Conservation (phyloP, 257 asterid genomes). For the Solanum etuberosum region DNA sequence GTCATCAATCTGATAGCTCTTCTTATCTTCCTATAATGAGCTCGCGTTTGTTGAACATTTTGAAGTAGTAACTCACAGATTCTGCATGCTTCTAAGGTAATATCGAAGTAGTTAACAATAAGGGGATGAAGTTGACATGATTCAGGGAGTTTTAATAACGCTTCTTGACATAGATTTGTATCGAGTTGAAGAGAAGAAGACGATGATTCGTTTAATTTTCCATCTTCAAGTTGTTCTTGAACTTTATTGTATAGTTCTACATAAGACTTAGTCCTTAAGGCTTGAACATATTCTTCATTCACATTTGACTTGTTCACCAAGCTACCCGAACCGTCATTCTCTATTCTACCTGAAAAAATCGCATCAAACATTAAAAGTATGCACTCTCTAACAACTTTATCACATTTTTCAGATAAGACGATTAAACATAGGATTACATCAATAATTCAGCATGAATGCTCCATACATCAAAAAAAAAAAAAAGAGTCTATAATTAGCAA, state of each 20-base stretch:
- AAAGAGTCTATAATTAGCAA: neutral
- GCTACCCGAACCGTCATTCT: conserved; percentile 5
- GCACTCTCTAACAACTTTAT: neutral
- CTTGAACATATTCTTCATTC: conserved; percentile 49
- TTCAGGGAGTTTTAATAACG: conserved; percentile 11
- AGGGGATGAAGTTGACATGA: conserved; percentile 19
- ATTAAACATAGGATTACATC: neutral
- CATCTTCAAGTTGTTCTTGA: conserved; percentile 20
- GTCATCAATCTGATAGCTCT: conserved; percentile 12
- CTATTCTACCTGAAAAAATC: conserved; percentile 19
- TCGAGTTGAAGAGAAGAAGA: conserved; percentile 13
- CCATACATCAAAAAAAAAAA: neutral
- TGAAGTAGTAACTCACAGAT: conserved; percentile 44
- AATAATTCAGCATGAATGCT: neutral
- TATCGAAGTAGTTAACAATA: conserved; percentile 35
- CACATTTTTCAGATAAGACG: neutral
- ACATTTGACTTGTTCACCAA: conserved; percentile 23
- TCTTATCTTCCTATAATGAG: conserved; percentile 13
- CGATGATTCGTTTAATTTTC: neutral
- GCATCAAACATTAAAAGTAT: neutral
- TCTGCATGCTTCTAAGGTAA: conserved; percentile 40
- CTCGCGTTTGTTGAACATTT: conserved; percentile 25
- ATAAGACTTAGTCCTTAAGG: conserved; percentile 69
- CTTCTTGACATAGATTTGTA: conserved; percentile 11
- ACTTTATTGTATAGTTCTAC: conserved; percentile 40